Evolutionary conservation across 148 eudicot species (phyloP), one percentile per base, ranked within the genome.

Genomic region (Drosera capensis): DNA sequence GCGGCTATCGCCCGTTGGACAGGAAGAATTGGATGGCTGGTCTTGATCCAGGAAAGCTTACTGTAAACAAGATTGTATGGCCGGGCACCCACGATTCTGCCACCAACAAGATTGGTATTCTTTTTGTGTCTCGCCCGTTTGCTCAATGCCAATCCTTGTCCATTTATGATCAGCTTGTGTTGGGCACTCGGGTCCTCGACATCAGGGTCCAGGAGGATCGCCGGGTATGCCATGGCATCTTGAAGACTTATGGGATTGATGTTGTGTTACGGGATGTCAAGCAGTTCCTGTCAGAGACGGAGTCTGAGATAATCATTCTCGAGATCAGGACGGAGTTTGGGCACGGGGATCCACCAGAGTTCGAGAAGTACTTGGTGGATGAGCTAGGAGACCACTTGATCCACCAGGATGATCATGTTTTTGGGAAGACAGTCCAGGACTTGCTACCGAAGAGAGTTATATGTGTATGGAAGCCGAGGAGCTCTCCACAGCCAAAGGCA

Each of bases 51-150:
- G 72, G 47, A 4, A 71, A 66, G 23, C 55, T 80, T 9, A 68
- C 66, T 1, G 15, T 84, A 11, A 71, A 75, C 68, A 60, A 80
- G 63, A 80, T 90, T 30, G 78, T 80, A 0, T 90, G 95, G 95
- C 93, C 95, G 0, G 95, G 97, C 0, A 90, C 93, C 15, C 97
- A 90, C 30, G 85, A 90, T 48, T 90, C 95, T 1, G 97, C 95
- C 18, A 84, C 97, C 23, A 62, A 90, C 71, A 40, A 64, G 57
- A 90, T 80, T 45, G 95, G 97, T 8, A 67, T 84, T 46, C 93
- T 78, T 7, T 46, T 56, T 44, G 60, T 90, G 26, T 40, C 92
- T 12, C 73, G 95, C 21, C 97, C 93, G 3, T 90, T 90, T 41
- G 95, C 97, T 21, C 95, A 78, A 39, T 90, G 95, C 52, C 97